A percentile compares a stretch with the other conserved stretches of the same genome.
phyloP scores from a whole-genome alignment of 2,329 filamentous ascomycete species.

The Madurella mycetomatis region DNA sequence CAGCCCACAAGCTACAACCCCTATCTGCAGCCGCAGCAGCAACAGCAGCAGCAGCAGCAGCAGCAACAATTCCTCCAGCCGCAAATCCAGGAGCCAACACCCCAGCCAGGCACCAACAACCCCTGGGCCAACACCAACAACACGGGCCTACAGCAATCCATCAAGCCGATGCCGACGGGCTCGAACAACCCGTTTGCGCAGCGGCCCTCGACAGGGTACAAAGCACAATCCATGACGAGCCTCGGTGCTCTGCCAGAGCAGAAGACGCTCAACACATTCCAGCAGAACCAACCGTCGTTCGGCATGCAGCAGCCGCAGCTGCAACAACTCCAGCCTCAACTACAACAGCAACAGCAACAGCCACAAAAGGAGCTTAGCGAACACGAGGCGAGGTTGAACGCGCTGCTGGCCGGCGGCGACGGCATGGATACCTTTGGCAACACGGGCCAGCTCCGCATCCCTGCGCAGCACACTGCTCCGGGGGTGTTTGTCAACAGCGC shows the following conservation, averaged over 20 bases:
- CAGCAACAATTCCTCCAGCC: conserved; percentile 30
- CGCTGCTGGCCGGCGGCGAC: conserved; percentile 79
- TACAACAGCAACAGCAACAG: conserved; percentile 41
- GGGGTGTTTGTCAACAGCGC: conserved; percentile 96
- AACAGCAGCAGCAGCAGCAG: conserved; percentile 46
- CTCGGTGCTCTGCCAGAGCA: conserved; percentile 78
- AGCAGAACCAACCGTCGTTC: conserved; percentile 44
- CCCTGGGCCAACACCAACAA: conserved; percentile 72
- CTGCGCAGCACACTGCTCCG: conserved; percentile 91
- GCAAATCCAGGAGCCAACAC: conserved; percentile 50
- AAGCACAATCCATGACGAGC: conserved; percentile 58
- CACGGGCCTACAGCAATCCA: conserved; percentile 52
- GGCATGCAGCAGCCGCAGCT: conserved; percentile 1
- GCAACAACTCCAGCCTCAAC: conserved; percentile 39
- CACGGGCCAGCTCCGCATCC: conserved; percentile 91
- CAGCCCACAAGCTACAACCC: conserved; percentile 41
- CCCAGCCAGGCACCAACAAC: conserved; percentile 84
- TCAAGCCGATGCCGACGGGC: conserved; percentile 82
- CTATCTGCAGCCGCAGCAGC: conserved; percentile 37
- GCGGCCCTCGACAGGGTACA: conserved; percentile 34
- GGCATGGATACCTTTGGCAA: conserved; percentile 98
- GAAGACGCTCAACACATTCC: conserved; percentile 62
- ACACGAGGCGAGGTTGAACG: conserved; percentile 74
- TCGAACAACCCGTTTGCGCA: conserved; percentile 95
- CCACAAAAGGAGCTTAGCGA: conserved; percentile 55